Base-by-base conservation (phyloP, 768 basidiomycete species). In the Sistotremastrum suecicum region DNA sequence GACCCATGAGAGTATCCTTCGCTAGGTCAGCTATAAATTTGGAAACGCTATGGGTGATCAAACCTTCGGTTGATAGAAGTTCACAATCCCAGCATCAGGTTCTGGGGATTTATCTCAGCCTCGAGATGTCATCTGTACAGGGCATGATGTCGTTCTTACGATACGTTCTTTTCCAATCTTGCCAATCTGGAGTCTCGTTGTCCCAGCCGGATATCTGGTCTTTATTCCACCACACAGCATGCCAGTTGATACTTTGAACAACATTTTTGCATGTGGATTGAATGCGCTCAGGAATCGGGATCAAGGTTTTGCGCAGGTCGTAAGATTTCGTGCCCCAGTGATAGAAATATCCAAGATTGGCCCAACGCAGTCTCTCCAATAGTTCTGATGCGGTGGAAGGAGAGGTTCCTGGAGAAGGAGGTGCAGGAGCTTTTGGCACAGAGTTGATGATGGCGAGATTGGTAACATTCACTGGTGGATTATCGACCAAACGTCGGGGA, bases 301-400 rank as follows among this genome's bases (percentile, higher is more conserved):
- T 80, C 47, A 74, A 76, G 2, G 76, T 75, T 44, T 71, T 77
- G 1, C 76, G 72, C 53, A 95, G 91, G 56, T 95, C 88, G 57
- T 99, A 99, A 48, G 85, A 80, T 56, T 98, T 99, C 31, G 78
- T 85, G 3, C 87, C 85, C 94, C 94, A 97, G 65, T 98, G 89
- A 61, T 99, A 99, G 44, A 75, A 86, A 78, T 85, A 86, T 7
- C 94, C 94, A 42, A 99, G 83, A 55, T 94, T 98, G 1, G 89
- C 83, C 94, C 94, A 99, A 41, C 94, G 74, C 41, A 99, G 60
- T 58, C 86, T 91, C 4, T 67, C 68, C 10, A 92, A 54, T 9
- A 97, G 71, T 30, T 71, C 63, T 1, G 74, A 74, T 2, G 75
- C 64, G 3, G 61, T 58, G 5, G 66, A 58, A 1, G 80, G 69